Evolutionary conservation across 257 asterid genomes (phyloP).

Genomic region (Solanum medicagineum): DNA sequence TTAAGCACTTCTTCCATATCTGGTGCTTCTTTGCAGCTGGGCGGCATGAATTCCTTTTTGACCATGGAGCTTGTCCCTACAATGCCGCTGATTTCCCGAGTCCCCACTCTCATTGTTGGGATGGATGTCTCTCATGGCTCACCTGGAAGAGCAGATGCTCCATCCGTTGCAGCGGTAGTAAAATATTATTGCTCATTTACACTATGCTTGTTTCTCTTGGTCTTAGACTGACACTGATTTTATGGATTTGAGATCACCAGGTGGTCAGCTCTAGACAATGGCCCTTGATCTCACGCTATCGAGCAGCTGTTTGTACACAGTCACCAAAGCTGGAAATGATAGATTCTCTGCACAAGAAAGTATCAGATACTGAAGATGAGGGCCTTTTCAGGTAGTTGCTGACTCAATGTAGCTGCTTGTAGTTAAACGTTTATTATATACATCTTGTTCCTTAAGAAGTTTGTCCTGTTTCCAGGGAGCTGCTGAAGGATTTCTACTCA

Average conservation of each 20-base stretch:
- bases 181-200: not conserved
- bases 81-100: conserved; percentile 26
- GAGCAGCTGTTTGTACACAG: conserved; percentile 66
- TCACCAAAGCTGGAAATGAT: conserved; percentile 59
- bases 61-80: conserved; percentile 19
- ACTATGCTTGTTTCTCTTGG: not conserved
- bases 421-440: not conserved
- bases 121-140: conserved; percentile 90
- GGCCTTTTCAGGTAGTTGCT: conserved; percentile 50
- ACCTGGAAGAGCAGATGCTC: conserved; percentile 61
- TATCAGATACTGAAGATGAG: conserved; percentile 20
- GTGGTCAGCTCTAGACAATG: conserved; percentile 66
- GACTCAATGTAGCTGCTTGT: not conserved
- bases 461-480: conserved; percentile 28
- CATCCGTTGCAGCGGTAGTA: conserved; percentile 64
- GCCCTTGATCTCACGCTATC: conserved; percentile 52
- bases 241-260: conserved; percentile 10
- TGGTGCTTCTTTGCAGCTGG: conserved; percentile 34
- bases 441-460: not conserved
- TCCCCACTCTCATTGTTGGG: conserved; percentile 60
- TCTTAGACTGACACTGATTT: not conserved
- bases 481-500: conserved; percentile 30
- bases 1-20: not conserved
- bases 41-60: conserved; percentile 54
- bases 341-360: conserved; percentile 34